Percentiles rank a stretch among this genome's conserved stretches.
phyloP scores from a whole-genome alignment of 306 rosid genomes.

The Spatholobus suberectus region DNA sequence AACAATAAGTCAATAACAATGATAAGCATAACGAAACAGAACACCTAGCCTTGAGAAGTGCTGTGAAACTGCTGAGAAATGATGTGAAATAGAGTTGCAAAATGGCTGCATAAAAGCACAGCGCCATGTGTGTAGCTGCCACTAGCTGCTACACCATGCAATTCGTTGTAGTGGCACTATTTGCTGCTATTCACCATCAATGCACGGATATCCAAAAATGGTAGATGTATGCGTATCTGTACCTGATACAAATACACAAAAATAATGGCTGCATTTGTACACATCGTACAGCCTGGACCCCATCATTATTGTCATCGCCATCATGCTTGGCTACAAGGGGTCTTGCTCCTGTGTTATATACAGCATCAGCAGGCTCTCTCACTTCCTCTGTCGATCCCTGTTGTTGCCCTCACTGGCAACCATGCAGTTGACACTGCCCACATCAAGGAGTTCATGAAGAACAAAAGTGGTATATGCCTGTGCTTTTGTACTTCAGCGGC shows the following conservation, averaged over 20 bases:
- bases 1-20: neutral
- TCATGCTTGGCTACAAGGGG: neutral
- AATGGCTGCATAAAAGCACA: neutral
- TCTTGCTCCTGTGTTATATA: neutral
- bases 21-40: neutral
- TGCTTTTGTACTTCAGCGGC: neutral
- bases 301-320: neutral
- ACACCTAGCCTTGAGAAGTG: neutral
- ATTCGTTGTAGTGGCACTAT: neutral
- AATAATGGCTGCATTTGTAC: neutral
- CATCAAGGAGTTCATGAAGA: neutral
- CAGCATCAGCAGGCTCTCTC: no score
- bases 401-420: neutral
- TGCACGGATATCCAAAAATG: neutral
- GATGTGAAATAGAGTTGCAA: neutral
- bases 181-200: neutral
- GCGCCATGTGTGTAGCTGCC: neutral
- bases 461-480: neutral
- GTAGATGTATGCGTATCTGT: neutral
- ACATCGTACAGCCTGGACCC: neutral
- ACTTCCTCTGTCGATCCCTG: neutral
- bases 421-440: neutral
- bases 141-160: neutral
- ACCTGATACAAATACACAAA: neutral
- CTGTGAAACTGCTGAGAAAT: neutral